Percentiles rank a stretch among this genome's conserved stretches.
Evolutionary conservation across 2,329 filamentous ascomycete genomes (phyloP).

Genomic region (Penicillium sp.): DNA sequence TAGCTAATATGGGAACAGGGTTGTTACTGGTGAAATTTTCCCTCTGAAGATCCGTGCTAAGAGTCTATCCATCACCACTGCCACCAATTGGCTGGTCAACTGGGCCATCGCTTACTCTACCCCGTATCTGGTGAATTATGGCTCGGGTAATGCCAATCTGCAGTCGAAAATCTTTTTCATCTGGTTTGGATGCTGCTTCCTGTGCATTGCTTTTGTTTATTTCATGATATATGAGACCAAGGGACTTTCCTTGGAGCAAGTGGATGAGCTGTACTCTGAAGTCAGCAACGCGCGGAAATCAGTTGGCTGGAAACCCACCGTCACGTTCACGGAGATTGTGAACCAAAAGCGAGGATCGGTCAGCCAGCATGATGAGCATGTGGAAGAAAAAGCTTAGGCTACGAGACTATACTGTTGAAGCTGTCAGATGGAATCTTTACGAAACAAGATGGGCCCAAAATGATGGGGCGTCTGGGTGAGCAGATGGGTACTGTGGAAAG

Average conservation of each 20-base stretch:
- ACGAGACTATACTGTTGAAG: background rate
- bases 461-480: no score
- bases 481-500: no score
- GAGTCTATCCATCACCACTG: constrained; percentile 11
- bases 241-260: constrained; percentile 73
- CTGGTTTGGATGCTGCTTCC: constrained; percentile 72
- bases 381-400: background rate
- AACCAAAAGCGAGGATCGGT: background rate
- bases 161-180: constrained; percentile 74
- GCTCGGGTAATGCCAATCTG: constrained; percentile 59
- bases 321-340: background rate
- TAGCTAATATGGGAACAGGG: constrained; percentile 18
- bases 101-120: constrained; percentile 69
- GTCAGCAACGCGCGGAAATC: constrained; percentile 33
- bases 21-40: constrained; percentile 47
- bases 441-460: no score
- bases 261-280: constrained; percentile 72
- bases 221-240: constrained; percentile 84
- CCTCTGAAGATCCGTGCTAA: constrained; percentile 9
- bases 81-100: constrained; percentile 47
- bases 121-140: constrained; percentile 63
- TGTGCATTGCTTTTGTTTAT: constrained; percentile 55
- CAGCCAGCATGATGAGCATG: background rate
- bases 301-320: constrained; percentile 49
- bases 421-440: background rate